A percentile compares a stretch with the other conserved stretches of the same genome.
Evolutionary conservation across 2,329 filamentous ascomycete species (phyloP).

Genomic region (Parastagonospora avenae): DNA sequence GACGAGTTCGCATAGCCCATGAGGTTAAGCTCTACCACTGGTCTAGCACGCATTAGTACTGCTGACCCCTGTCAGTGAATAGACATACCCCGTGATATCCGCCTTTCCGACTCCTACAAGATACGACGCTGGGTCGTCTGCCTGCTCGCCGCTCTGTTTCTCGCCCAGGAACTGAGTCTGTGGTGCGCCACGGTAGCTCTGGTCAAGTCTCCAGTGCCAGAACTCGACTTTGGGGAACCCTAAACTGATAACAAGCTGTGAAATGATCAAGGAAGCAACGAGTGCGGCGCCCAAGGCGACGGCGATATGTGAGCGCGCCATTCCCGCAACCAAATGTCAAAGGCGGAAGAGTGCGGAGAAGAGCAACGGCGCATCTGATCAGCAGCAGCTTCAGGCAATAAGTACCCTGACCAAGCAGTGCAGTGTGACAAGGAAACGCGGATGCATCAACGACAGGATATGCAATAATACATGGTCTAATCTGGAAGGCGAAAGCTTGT

Average conservation of each 20-base stretch:
- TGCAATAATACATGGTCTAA: neutral
- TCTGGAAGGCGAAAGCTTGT: slow-evolving; percentile 3
- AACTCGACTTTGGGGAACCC: slow-evolving; percentile 44
- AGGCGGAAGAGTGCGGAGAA: slow-evolving; percentile 21
- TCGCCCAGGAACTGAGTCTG: slow-evolving; percentile 33
- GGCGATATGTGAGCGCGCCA: slow-evolving; percentile 48
- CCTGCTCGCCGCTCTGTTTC: slow-evolving; percentile 33
- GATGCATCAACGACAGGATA: neutral
- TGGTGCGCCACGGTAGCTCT: slow-evolving; percentile 21
- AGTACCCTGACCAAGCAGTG: neutral
- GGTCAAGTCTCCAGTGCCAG: slow-evolving; percentile 41
- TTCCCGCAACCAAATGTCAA: slow-evolving; percentile 26
- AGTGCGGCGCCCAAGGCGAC: slow-evolving; percentile 45
- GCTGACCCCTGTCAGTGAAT: neutral
- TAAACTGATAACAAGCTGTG: slow-evolving; percentile 41
- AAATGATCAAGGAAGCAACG: slow-evolving; percentile 39
- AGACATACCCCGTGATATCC: slow-evolving; percentile 69
- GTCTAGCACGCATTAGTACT: slow-evolving; percentile 53
- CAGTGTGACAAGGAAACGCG: neutral
- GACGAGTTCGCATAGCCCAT: slow-evolving; percentile 90
- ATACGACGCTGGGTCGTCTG: slow-evolving; percentile 57
- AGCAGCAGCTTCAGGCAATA: neutral
- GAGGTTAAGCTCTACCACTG: slow-evolving; percentile 87
- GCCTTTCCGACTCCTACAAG: slow-evolving; percentile 72
- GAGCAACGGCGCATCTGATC: slow-evolving; percentile 11